Conservation (phyloP, 768 basidiomycete species). For the Suillus discolor region DNA sequence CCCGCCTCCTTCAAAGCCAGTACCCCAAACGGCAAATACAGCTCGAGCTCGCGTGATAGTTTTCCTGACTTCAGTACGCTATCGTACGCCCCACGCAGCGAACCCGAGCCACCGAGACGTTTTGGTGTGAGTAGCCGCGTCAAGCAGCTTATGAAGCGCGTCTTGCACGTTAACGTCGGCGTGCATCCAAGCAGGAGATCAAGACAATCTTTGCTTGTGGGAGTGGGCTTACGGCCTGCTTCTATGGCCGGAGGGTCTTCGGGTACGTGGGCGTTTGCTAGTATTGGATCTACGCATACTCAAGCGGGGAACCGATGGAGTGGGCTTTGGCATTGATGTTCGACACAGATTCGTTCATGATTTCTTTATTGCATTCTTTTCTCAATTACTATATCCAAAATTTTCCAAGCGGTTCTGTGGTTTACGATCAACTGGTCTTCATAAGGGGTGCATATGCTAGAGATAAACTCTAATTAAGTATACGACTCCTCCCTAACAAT, state of each 20-base stretch:
- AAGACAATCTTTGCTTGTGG: slow-evolving; percentile 12
- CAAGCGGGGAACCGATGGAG: slow-evolving; percentile 21
- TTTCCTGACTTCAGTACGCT: slow-evolving; percentile 22
- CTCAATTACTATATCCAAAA: not conserved
- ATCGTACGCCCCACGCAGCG: slow-evolving; percentile 7
- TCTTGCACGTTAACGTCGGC: slow-evolving; percentile 18
- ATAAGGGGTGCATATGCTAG: not conserved
- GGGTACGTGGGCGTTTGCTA: slow-evolving; percentile 25
- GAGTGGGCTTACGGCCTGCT: slow-evolving; percentile 3
- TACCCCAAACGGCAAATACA: slow-evolving; percentile 8
- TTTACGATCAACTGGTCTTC: not conserved
- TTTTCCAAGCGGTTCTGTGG: not conserved
- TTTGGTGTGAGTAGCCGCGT: slow-evolving; percentile 21
- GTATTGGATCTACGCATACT: slow-evolving; percentile 12
- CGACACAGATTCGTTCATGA: not conserved
- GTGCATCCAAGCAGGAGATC: not conserved
- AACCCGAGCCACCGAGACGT: slow-evolving; percentile 16
- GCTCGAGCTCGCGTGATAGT: slow-evolving; percentile 1
- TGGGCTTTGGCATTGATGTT: slow-evolving; percentile 22
- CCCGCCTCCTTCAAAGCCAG: slow-evolving; percentile 1
- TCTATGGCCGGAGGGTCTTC: slow-evolving; percentile 10
- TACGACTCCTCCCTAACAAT: not conserved
- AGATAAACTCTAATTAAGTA: not conserved
- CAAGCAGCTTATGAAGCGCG: slow-evolving; percentile 24
- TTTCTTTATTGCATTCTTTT: not conserved